phyloP scores from a whole-genome alignment of 2,329 filamentous ascomycete genomes.

The Alternaria gansuensis region DNA sequence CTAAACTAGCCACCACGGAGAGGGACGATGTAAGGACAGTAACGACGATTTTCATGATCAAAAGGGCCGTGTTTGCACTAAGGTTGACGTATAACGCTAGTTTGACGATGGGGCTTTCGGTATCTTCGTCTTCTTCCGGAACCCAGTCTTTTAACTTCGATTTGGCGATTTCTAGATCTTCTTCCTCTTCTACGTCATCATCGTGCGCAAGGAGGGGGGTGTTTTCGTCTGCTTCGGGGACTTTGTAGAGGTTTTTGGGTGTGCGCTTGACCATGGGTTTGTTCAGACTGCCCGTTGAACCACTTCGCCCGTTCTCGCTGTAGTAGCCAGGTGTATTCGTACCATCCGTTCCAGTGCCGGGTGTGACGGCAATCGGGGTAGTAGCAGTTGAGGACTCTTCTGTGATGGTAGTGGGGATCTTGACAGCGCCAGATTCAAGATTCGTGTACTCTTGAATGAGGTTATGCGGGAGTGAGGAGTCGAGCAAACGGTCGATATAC shows the following conservation, averaged over 20 bases:
- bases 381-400: conserved; percentile 65
- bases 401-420: conserved; percentile 77
- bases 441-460: conserved; percentile 88
- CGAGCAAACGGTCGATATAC: conserved; percentile 89
- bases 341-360: conserved; percentile 11
- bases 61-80: conserved; percentile 76
- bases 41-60: conserved; percentile 79
- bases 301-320: conserved; percentile 25
- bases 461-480: conserved; percentile 91
- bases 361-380: conserved; percentile 30
- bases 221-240: conserved; percentile 68
- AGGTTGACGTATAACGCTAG: conserved; percentile 89
- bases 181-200: conserved; percentile 51
- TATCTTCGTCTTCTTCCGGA: conserved; percentile 74
- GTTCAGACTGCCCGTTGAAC: conserved; percentile 23
- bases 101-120: conserved; percentile 78
- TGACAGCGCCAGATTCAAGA: conserved; percentile 65
- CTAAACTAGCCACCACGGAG: conserved; percentile 80
- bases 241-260: conserved; percentile 84
- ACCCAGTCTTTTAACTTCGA: conserved; percentile 73
- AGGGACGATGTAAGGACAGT: conserved; percentile 81
- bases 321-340: conserved; percentile 27
- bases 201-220: conserved; percentile 65
- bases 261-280: conserved; percentile 61
- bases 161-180: conserved; percentile 55